Evolutionary conservation across 2,329 filamentous ascomycete genomes (phyloP).

Genomic region (Colletotrichum lupini): DNA sequence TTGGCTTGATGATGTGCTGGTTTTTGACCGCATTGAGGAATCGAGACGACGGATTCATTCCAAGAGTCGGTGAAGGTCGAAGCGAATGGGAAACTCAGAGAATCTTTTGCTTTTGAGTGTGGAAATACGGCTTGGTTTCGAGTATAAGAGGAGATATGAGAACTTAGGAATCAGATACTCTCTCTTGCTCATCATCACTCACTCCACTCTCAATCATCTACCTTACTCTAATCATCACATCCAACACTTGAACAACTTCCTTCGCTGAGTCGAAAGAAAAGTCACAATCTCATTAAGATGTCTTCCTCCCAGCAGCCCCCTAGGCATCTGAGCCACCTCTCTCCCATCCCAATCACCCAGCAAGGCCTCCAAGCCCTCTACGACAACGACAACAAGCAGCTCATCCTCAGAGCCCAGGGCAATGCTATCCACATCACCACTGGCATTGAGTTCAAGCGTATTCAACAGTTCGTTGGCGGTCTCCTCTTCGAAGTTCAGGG

Average conservation of each 20-base stretch:
- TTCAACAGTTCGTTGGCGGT: too few species aligned
- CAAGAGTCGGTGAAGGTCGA: background rate
- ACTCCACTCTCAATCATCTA: background rate
- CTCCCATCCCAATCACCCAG: too few species aligned
- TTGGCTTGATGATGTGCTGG: background rate
- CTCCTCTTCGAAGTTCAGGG: background rate
- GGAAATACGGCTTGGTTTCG: background rate
- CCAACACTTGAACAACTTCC: too few species aligned
- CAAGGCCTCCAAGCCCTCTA: too few species aligned
- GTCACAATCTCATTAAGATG: too few species aligned
- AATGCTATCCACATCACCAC: too few species aligned
- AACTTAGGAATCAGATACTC: background rate
- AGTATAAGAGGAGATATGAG: background rate
- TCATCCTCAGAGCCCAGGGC: too few species aligned
- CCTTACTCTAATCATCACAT: background rate
- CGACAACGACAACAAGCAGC: too few species aligned
- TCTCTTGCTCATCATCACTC: background rate
- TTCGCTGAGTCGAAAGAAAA: too few species aligned
- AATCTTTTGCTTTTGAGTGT: background rate
- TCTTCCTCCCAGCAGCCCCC: too few species aligned
- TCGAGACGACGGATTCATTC: background rate
- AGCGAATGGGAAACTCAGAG: background rate
- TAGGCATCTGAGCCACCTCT: too few species aligned
- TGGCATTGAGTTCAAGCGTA: too few species aligned
- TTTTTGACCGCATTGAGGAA: background rate